Base-by-base conservation (phyloP, 2,329 filamentous ascomycete species). In the Polytolypa hystricis region DNA sequence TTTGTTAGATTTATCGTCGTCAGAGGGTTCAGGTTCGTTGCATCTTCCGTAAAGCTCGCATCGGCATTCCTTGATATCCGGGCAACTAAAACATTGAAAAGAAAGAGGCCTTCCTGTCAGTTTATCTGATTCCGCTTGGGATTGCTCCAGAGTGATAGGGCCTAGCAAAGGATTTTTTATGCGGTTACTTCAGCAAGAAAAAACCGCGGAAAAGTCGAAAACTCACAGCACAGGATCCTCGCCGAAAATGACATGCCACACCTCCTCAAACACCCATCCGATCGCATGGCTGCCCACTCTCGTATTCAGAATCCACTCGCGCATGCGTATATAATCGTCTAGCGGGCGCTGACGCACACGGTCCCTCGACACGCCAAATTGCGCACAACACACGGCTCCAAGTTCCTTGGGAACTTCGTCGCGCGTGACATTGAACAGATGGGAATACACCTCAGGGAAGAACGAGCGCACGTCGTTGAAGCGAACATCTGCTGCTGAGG, bases 341-440 rank as follows among this genome's bases (percentile, higher is more conserved):
- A 53, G 49, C 8, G 68, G 58, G 21, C 69, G 55, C 25, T 55
- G 51, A 4, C 47, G 58, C 15, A 77, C 61, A n/a, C 61, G 61
- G 4, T 69, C 64, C n/a, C 63, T 57, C 3, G 69, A 69, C 10
- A 76, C 67, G 0, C 69, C 74, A 43, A 78, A 78, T 54, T 78
- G 74, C 11, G 71, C 70, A 52, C 73, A 77, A 49, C 73, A 77
- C 14, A 69, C 62, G 4, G 66, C 66, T 5, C 64, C 69, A 3
- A 75, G 61, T 5, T 61, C 45, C 2, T 59, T 50, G 0, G 70
- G 69, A 2, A 70, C 53, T 7, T 51, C 42, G 5, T 37, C 29
- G 4, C 27, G 15, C 16, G 21, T 25, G 12, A 3, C 9, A 14
- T 23, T 16, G 8, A 23, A 8, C 14, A 23, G 12, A 10, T 21